phyloP scores from a whole-genome alignment of 2,329 filamentous ascomycete genomes.

The Sarocladium strictum region DNA sequence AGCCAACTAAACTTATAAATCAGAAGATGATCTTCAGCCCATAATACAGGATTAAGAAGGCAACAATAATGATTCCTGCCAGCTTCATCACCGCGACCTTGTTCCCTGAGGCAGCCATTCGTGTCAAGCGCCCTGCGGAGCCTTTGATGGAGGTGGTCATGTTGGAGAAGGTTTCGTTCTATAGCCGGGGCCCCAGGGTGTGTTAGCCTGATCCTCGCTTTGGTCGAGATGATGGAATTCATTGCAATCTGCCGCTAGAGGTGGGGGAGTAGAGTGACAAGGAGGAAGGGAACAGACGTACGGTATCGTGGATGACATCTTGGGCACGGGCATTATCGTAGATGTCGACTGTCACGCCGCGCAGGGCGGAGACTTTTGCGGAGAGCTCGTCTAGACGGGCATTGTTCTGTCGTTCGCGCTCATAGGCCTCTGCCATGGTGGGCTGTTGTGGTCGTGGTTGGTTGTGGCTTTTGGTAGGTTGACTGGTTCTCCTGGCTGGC shows the following conservation, averaged over 20 bases:
- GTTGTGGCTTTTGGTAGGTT: too few relatives aligned
- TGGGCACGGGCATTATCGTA: constrained; percentile 93
- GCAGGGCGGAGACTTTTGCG: constrained; percentile 83
- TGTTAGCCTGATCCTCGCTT: too few relatives aligned
- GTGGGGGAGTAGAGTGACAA: neutral
- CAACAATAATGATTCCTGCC: constrained; percentile 70
- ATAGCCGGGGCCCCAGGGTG: too few relatives aligned
- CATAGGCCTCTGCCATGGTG: constrained; percentile 68
- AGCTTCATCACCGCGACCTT: constrained; percentile 88
- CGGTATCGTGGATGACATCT: constrained; percentile 79
- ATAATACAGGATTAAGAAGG: constrained; percentile 72
- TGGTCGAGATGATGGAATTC: too few relatives aligned
- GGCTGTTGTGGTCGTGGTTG: too few relatives aligned
- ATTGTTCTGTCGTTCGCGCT: constrained; percentile 88
- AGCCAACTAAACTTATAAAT: too few relatives aligned
- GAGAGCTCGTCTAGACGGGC: constrained; percentile 86
- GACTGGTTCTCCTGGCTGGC: neutral
- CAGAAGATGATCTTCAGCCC: constrained; percentile 58
- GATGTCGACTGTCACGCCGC: constrained; percentile 93
- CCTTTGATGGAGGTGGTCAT: constrained; percentile 80
- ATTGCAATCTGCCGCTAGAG: too few relatives aligned
- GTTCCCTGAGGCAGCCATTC: constrained; percentile 89
- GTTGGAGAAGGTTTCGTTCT: constrained; percentile 87
- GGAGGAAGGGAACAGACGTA: constrained; percentile 34
- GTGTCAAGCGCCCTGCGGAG: constrained; percentile 72